Evolutionary conservation across 164 flowering plant genomes (phyloP).

Genomic region (Akebia trifoliata): DNA sequence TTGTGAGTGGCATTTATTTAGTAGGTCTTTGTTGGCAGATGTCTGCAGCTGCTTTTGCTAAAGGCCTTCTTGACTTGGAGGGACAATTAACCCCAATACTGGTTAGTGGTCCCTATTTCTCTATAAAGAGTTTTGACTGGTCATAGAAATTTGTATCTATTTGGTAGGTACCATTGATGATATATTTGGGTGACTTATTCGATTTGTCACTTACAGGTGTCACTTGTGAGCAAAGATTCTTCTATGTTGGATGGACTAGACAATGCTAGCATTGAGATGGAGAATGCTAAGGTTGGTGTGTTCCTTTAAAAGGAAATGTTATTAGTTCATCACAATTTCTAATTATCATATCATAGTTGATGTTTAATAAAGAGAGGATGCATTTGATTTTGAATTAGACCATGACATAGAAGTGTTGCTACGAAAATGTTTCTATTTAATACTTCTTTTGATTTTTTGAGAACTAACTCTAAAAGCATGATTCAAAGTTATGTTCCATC

Average conservation of each 20-base stretch:
- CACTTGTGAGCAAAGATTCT: conserved; percentile 98
- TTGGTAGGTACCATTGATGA: no score
- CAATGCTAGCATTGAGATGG: conserved; percentile 92
- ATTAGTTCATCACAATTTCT: background rate
- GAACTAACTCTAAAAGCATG: background rate
- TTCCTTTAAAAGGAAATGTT: background rate
- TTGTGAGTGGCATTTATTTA: background rate
- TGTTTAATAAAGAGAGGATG: background rate
- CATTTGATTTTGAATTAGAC: background rate
- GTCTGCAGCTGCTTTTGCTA: conserved; percentile 99
- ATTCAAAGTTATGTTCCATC: background rate
- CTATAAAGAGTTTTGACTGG: background rate
- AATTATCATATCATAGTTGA: background rate
- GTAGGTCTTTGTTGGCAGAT: conserved; percentile 44
- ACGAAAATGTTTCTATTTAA: no score
- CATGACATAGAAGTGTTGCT: no score
- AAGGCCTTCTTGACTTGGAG: conserved; percentile 97
- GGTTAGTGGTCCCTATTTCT: conserved; percentile 37
- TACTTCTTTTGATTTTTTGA: no score
- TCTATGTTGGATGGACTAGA: conserved; percentile 99
- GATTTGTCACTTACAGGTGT: conserved; percentile 52
- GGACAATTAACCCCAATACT: conserved; percentile 95
- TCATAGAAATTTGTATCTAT: no score
- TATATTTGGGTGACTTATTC: conserved; percentile 14
- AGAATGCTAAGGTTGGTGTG: conserved; percentile 82